Evolutionary conservation across 805 yeast species (phyloP).

Genomic region (Candida orba): DNA sequence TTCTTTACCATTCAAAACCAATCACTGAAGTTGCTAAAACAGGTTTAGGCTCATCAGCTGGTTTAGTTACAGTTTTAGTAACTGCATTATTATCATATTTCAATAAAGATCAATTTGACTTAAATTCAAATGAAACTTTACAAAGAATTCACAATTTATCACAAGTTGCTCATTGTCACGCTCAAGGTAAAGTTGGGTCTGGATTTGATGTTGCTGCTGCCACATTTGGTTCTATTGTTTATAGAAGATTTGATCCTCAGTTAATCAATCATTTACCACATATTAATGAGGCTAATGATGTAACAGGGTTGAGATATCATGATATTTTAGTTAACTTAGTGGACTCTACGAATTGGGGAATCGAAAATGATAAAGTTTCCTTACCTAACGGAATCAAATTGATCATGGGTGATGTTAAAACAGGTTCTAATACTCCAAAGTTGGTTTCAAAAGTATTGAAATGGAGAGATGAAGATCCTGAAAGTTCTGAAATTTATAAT

Average conservation of each 20-base stretch:
- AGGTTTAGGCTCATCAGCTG: conserved; percentile 95
- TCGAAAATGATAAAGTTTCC: conserved; percentile 43
- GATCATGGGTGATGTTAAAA: conserved; percentile 88
- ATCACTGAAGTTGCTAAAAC: conserved; percentile 82
- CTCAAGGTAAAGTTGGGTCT: conserved; percentile 93
- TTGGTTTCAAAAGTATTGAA: conserved; percentile 66
- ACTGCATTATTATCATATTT: conserved; percentile 57
- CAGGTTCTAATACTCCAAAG: conserved; percentile 93
- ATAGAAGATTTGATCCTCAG: conserved; percentile 64
- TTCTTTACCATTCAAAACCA: conserved; percentile 50
- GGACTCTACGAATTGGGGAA: conserved; percentile 50
- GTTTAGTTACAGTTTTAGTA: conserved; percentile 73
- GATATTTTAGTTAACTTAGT: conserved; percentile 29
- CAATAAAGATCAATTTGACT: conserved; percentile 25
- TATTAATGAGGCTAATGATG: not conserved
- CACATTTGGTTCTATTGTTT: conserved; percentile 79
- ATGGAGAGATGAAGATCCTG: conserved; percentile 56
- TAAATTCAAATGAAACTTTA: conserved; percentile 19
- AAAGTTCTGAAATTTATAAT: conserved; percentile 45
- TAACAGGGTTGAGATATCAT: conserved; percentile 19
- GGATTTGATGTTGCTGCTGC: conserved; percentile 98
- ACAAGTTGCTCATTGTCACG: conserved; percentile 86
- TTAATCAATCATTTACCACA: conserved; percentile 31
- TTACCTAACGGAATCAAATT: conserved; percentile 65
- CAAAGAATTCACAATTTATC: conserved; percentile 69